phyloP scores from a whole-genome alignment of 2,329 filamentous ascomycete genomes.

The Phialophora verrucosa region DNA sequence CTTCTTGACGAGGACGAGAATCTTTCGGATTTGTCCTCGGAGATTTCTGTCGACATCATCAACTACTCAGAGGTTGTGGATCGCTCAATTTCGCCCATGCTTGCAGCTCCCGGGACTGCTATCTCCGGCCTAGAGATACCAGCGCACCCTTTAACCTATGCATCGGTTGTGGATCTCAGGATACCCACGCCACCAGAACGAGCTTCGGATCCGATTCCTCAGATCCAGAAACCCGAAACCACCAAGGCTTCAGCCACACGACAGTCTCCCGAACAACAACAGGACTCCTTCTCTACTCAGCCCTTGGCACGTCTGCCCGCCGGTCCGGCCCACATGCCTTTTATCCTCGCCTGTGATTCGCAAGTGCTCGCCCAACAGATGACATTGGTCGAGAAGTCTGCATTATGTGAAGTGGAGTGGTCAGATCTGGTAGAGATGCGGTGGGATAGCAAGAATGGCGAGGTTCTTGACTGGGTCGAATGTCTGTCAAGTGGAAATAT shows the following conservation, averaged over 20 bases:
- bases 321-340: conserved; percentile 60
- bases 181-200: conserved; percentile 43
- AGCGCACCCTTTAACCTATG: conserved; percentile 53
- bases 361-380: conserved; percentile 67
- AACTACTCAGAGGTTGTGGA: conserved; percentile 47
- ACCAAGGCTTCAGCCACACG: background rate
- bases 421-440: conserved; percentile 68
- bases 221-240: conserved; percentile 4
- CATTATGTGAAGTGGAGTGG: conserved; percentile 70
- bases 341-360: conserved; percentile 67
- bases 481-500: conserved; percentile 60
- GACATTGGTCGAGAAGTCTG: conserved; percentile 69
- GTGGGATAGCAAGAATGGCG: conserved; percentile 63
- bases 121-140: conserved; percentile 51
- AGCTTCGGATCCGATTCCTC: conserved; percentile 44
- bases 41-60: conserved; percentile 59
- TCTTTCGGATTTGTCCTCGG: conserved; percentile 59
- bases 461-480: conserved; percentile 65
- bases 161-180: conserved; percentile 52
- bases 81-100: conserved; percentile 42
- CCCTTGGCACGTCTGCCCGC: conserved; percentile 23
- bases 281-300: conserved; percentile 15
- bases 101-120: conserved; percentile 44
- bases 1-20: conserved; percentile 61
- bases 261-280: conserved; percentile 3